A percentile compares a stretch with the other conserved stretches of the same genome.
phyloP scores from a whole-genome alignment of 495 filamentous ascomycete species.

The Penicillium macrosclerotiorum region DNA sequence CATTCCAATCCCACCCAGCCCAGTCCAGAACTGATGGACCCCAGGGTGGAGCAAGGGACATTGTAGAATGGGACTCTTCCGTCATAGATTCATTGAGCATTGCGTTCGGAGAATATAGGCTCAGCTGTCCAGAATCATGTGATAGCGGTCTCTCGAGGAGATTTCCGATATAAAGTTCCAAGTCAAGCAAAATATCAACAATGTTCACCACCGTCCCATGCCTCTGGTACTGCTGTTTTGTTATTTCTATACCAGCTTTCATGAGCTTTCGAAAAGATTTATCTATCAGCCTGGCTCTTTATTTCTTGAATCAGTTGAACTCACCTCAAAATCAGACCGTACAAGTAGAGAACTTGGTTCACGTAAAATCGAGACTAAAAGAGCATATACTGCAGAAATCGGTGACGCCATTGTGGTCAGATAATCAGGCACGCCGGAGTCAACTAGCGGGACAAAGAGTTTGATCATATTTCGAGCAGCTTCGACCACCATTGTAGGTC shows the following conservation, averaged over 20 bases:
- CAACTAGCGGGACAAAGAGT: conserved; percentile 7
- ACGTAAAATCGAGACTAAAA: conserved; percentile 8
- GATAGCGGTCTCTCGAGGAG: not conserved
- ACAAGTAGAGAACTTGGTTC: conserved; percentile 9
- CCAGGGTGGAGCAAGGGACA: conserved; percentile 1
- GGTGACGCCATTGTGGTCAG: conserved; percentile 7
- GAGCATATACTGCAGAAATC: conserved; percentile 5
- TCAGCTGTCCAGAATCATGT: not conserved
- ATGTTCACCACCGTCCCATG: conserved; percentile 5
- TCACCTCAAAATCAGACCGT: conserved; percentile 16
- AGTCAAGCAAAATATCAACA: conserved; percentile 5
- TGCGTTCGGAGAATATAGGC: not conserved
- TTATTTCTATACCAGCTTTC: conserved; percentile 11
- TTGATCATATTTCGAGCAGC: conserved; percentile 10
- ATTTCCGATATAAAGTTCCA: not conserved
- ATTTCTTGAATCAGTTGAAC: not conserved
- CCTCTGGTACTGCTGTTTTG: conserved; percentile 4
- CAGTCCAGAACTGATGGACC: conserved; percentile 9
- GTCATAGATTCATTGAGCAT: not conserved
- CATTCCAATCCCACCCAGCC: conserved; percentile 18
- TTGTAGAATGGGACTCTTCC: not conserved
- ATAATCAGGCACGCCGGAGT: conserved; percentile 4
- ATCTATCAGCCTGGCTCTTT: not conserved
- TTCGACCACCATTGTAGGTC: conserved; percentile 6
- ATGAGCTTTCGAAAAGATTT: conserved; percentile 5